Evolutionary conservation across 2,329 filamentous ascomycete species (phyloP), one percentile per base, ranked within the genome.

Genomic region (Decorospora gaudefroyi): DNA sequence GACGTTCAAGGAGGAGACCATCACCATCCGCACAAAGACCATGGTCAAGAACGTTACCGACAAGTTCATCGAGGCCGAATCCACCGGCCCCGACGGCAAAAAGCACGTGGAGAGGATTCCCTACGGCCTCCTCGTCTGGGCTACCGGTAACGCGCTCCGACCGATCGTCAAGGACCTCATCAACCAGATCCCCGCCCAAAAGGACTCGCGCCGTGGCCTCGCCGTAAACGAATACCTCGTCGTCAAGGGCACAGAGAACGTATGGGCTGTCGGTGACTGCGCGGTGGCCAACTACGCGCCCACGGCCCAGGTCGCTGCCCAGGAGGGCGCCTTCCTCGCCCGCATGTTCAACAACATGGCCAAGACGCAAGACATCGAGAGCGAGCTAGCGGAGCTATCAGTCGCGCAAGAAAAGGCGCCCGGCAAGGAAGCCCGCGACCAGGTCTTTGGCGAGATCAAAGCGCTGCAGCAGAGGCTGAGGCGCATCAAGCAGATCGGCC

Each of bases 311-410:
- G 93, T 99, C 32, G 93, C 93, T 44, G 83, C 88, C 7, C 93
- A 99, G 76, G 93, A 99, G 76, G 93, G 93, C 67, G 85, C 83
- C 66, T 99, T 97, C 83, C 82, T 99, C 25, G 93, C 90, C 27
- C 85, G 89, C 53, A 84, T 99, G 49, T 96, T 99, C 81, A 99
- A 99, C 81, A 95, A 93, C 74, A 96, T 97, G 89, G 93, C 91
- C 70, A 95, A 91, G 82, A 95, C 90, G 2, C 86, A 95, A 65
- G 77, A 80, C 36, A 84, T 96, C 53, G 90, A 97, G 77, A 61
- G 72, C 23, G 82, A 91, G 67, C 82, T 99, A 44, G 77, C 81
- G 51, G 76, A 84, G 42, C 82, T 97, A 12, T 83, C 83, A 13
- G 73, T 76, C 4, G 67, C 68, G 7, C 77, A 81, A 56, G 78